A percentile compares a stretch with the other conserved stretches of the same genome.
phyloP scores from a whole-genome alignment of 306 rosid genomes.

The Quercus agrifolia region DNA sequence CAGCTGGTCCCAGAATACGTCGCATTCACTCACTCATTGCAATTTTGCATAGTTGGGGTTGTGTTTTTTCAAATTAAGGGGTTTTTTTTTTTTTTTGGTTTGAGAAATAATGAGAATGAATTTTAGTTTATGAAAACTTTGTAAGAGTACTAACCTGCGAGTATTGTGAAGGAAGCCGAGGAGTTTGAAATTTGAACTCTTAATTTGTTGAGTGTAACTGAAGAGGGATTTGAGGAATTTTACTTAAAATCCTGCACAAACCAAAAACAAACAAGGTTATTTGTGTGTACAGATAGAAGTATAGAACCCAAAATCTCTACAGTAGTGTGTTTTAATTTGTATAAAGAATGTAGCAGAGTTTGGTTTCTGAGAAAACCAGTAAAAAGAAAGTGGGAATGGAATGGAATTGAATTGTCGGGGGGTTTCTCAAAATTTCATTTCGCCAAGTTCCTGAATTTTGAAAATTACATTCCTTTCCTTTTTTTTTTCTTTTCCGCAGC shows the following conservation, averaged over 20 bases:
- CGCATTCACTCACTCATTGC: neutral
- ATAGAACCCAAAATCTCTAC: neutral
- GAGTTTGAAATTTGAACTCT: neutral
- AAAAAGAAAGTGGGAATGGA: neutral
- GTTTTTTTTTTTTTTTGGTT: neutral
- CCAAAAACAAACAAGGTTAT: neutral
- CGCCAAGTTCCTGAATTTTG: neutral
- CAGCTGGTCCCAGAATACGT: constrained; percentile 35
- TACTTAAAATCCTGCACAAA: neutral
- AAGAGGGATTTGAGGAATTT: neutral
- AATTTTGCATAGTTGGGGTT: constrained; percentile 1
- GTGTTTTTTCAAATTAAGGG: constrained; percentile 8
- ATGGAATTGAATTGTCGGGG: neutral
- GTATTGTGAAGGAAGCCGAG: neutral
- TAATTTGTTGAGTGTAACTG: neutral
- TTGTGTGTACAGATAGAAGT: neutral
- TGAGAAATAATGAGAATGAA: neutral
- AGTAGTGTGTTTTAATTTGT: neutral
- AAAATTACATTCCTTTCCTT: neutral
- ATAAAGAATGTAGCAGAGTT: neutral
- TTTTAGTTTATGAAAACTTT: constrained; percentile 1
- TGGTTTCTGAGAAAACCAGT: neutral
- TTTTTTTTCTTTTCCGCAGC: neutral
- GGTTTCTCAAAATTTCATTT: neutral
- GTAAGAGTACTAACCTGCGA: neutral